phyloP scores from a whole-genome alignment of 495 filamentous ascomycete genomes.

The Glarea lozoyensis region DNA sequence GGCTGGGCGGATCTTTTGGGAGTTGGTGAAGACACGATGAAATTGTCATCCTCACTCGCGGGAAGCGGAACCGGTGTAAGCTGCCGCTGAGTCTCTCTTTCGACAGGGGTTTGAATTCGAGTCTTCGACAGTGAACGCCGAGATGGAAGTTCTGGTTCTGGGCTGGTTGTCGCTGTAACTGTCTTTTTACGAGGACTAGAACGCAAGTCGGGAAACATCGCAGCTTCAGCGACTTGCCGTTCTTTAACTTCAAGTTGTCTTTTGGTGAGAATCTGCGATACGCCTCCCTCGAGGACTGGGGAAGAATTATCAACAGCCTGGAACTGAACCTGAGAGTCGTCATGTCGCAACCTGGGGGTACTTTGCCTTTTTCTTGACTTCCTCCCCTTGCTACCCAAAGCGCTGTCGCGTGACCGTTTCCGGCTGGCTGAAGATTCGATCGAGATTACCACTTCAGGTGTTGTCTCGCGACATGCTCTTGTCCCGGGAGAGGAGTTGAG shows the following conservation, averaged over 20 bases:
- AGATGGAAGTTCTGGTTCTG: conserved; percentile 10
- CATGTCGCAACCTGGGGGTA: conserved; percentile 45
- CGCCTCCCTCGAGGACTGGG: conserved; percentile 25
- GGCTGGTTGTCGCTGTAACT: conserved; percentile 8
- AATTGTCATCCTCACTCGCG: conserved; percentile 45
- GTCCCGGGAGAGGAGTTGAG: background rate
- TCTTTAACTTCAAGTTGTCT: conserved; percentile 64
- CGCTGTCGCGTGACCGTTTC: conserved; percentile 21
- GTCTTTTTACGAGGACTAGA: conserved; percentile 42
- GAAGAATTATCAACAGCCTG: conserved; percentile 54
- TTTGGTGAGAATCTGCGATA: conserved; percentile 64
- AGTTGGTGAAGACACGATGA: conserved; percentile 75
- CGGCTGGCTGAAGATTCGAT: conserved; percentile 16
- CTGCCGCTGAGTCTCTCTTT: conserved; percentile 22
- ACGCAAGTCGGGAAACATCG: conserved; percentile 60
- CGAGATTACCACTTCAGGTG: conserved; percentile 13
- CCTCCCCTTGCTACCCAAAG: conserved; percentile 20
- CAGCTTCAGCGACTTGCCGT: conserved; percentile 50
- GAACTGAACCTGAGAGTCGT: conserved; percentile 74
- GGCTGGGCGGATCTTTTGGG: conserved; percentile 35
- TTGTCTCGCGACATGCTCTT: conserved; percentile 6
- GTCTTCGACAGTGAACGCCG: conserved; percentile 14
- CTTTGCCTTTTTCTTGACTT: conserved; percentile 11
- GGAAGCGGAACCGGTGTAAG: conserved; percentile 39
- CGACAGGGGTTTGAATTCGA: background rate